Evolutionary conservation across 768 basidiomycete genomes (phyloP).

Genomic region (Boletus rubescentipes): DNA sequence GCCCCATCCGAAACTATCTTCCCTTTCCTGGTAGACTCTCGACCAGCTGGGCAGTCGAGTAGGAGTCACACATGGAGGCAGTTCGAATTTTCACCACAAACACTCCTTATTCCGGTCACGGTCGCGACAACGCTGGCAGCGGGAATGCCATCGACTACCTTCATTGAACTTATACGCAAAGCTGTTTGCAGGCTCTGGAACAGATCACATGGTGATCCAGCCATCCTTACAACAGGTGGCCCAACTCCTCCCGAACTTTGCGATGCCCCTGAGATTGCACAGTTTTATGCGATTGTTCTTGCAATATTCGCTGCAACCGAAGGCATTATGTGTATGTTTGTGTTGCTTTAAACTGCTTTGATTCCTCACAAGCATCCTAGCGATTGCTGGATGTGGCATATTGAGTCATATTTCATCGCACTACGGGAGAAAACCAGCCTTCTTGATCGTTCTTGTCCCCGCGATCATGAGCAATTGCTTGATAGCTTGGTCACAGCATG

Average conservation of each 20-base stretch:
- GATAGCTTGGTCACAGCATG: conserved; percentile 16
- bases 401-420: conserved; percentile 25
- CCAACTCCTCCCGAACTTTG: conserved; percentile 17
- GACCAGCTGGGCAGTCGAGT: not conserved
- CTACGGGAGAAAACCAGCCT: conserved; percentile 27
- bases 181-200: conserved; percentile 29
- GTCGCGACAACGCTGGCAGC: conserved; percentile 23
- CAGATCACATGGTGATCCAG: conserved; percentile 5
- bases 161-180: conserved; percentile 25
- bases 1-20: conserved; percentile 6
- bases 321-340: conserved; percentile 24
- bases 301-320: conserved; percentile 14
- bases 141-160: conserved; percentile 25
- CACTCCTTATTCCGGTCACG: conserved; percentile 28
- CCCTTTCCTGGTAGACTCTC: conserved; percentile 8
- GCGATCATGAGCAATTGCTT: conserved; percentile 11
- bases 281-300: conserved; percentile 21
- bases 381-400: conserved; percentile 22
- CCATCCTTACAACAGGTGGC: conserved; percentile 7
- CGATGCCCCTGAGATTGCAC: conserved; percentile 19
- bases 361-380: conserved; percentile 16
- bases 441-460: conserved; percentile 11
- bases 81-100: conserved; percentile 12
- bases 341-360: not conserved
- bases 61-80: not conserved